Evolutionary conservation across 257 asterid genomes (phyloP).

Genomic region (Gynochthodes officinalis): DNA sequence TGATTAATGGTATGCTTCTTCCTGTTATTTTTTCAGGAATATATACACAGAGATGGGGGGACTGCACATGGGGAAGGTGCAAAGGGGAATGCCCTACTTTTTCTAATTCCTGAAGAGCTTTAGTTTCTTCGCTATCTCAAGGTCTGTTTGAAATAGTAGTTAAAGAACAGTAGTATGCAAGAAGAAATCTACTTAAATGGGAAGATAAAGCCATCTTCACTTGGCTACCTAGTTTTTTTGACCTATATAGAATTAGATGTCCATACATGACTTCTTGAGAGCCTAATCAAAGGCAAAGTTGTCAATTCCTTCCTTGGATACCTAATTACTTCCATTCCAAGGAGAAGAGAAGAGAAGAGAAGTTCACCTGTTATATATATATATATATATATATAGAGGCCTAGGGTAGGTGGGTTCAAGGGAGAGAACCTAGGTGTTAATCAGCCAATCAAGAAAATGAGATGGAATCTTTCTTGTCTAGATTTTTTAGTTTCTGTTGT

Average conservation of each 20-base stretch:
- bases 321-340: not conserved
- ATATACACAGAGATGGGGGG: slow-evolving; percentile 92
- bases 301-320: not conserved
- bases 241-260: no score
- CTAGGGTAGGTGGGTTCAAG: not conserved
- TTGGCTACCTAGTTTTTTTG: not conserved
- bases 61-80: slow-evolving; percentile 99
- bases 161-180: not conserved
- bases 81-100: slow-evolving; percentile 85
- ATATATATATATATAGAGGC: no score
- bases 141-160: slow-evolving; percentile 37
- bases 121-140: slow-evolving; percentile 76
- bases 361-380: no score
- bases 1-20: slow-evolving; percentile 13
- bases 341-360: not conserved
- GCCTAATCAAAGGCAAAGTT: not conserved
- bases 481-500: not conserved
- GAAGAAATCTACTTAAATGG: not conserved
- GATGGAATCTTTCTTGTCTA: not conserved
- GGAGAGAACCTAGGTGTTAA: not conserved
- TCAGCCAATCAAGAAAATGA: not conserved
- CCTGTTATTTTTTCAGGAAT: slow-evolving; percentile 56
- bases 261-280: not conserved
- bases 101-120: slow-evolving; percentile 89
- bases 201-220: not conserved